phyloP scores from a whole-genome alignment of 2,329 filamentous ascomycete species.

The Fusarium chlamydosporum region DNA sequence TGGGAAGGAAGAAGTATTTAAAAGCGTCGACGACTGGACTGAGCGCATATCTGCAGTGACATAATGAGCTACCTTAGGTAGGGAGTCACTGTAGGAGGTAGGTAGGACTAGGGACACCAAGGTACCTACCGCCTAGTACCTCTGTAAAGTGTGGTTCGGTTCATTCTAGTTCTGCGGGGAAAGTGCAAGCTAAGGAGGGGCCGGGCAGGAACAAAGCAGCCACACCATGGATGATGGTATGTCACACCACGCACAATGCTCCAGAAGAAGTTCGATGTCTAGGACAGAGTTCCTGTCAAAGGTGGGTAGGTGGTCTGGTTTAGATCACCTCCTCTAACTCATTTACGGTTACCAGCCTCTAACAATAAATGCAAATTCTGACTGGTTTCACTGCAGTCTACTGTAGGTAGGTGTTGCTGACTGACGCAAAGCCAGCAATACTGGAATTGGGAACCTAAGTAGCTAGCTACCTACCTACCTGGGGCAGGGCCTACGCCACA shows the following conservation, averaged over 20 bases:
- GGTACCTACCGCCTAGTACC: not conserved
- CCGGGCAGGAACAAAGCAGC: slow-evolving; percentile 22
- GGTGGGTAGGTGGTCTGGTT: not conserved
- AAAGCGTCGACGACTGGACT: slow-evolving; percentile 28
- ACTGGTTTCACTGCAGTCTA: not conserved
- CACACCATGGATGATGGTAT: slow-evolving; percentile 30
- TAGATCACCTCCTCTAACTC: not conserved
- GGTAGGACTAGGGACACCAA: not conserved
- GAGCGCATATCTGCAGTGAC: slow-evolving; percentile 15
- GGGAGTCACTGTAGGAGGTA: not conserved
- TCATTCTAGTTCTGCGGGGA: slow-evolving; percentile 44
- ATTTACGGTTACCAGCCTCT: not conserved
- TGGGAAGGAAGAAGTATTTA: slow-evolving; percentile 46
- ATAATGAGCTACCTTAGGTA: slow-evolving; percentile 1
- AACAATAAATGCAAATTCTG: not conserved
- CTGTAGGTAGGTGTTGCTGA: too few species aligned
- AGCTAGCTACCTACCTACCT: not conserved
- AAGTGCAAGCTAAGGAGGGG: slow-evolving; percentile 27
- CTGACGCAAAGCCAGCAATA: not conserved
- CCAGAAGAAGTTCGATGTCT: slow-evolving; percentile 12
- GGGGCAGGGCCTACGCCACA: slow-evolving; percentile 12
- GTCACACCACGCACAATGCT: slow-evolving; percentile 42
- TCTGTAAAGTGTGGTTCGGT: slow-evolving; percentile 3
- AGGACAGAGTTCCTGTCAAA: not conserved
- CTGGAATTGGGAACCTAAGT: not conserved